Percentiles rank a stretch among this genome's conserved stretches.
These are phyloP conservation scores for Allantophomopsis lycopodina DNA, from an alignment of 2,329 filamentous ascomycete species.

Conservation along the genomic window DNA sequence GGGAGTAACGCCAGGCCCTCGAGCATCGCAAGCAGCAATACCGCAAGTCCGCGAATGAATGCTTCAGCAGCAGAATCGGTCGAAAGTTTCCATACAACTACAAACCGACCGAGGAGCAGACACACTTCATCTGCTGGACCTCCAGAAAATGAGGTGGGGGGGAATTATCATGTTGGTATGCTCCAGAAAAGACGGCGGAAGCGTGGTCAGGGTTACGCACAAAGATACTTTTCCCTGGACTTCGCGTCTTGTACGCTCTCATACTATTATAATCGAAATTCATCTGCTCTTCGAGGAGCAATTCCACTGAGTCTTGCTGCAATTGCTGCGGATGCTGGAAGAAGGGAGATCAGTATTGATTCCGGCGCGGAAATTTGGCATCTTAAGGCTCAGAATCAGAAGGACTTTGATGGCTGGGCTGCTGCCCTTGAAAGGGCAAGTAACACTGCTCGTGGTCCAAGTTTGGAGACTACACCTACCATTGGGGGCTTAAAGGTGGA, in stretches of 20 bases:
- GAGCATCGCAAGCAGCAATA: conserved; percentile 33
- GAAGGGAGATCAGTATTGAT: conserved; percentile 88
- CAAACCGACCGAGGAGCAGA: conserved; percentile 10
- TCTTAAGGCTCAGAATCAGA: conserved; percentile 65
- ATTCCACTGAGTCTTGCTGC: conserved; percentile 87
- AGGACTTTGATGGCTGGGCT: conserved; percentile 83
- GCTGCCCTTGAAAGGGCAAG: conserved; percentile 74
- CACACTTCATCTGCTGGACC: conserved; percentile 35
- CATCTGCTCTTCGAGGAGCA: conserved; percentile 79
- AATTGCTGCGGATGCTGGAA: conserved; percentile 76
- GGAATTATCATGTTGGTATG: conserved; percentile 67
- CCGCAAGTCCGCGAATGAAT: conserved; percentile 29
- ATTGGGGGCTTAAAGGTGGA: conserved; percentile 19
- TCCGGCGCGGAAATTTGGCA: conserved; percentile 98
- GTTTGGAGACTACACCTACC: conserved; percentile 17
- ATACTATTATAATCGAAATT: conserved; percentile 91
- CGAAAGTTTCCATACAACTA: conserved; percentile 45
- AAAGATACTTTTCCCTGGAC: conserved; percentile 90
- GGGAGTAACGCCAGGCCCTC: conserved; percentile 6
- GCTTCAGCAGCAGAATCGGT: conserved; percentile 37
- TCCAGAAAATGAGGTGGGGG: conserved; percentile 30
- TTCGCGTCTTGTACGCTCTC: conserved; percentile 89
- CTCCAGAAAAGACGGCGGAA: conserved; percentile 85
- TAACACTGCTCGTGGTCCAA: conserved; percentile 42
- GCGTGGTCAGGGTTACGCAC: conserved; percentile 84